Percentiles rank a stretch among this genome's conserved stretches.
Evolutionary conservation across 2,329 filamentous ascomycete genomes (phyloP).

Genomic region (Venturia pyrina): DNA sequence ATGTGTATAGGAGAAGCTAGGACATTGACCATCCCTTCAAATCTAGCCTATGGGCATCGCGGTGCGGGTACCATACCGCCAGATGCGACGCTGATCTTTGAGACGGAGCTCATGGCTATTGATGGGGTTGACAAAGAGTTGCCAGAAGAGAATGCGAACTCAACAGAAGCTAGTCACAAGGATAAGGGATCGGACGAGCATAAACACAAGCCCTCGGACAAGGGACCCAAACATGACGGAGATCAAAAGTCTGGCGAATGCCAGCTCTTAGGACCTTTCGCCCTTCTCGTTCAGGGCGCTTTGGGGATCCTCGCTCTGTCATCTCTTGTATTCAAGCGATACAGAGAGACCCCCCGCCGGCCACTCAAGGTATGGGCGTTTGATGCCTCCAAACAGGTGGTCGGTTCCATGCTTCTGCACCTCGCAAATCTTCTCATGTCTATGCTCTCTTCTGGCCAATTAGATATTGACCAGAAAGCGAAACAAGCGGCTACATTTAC

Average conservation of each 20-base stretch:
- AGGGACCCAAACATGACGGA: constrained; percentile 15
- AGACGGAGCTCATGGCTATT: constrained; percentile 83
- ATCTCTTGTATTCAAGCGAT: constrained; percentile 86
- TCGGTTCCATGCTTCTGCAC: constrained; percentile 85
- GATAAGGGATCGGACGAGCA: not conserved
- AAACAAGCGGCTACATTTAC: constrained; percentile 25
- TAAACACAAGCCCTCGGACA: not conserved
- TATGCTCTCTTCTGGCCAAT: constrained; percentile 81
- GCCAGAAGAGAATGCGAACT: not conserved
- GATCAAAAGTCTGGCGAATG: constrained; percentile 63
- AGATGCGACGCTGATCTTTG: constrained; percentile 74
- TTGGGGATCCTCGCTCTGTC: constrained; percentile 74
- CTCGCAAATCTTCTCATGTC: constrained; percentile 92
- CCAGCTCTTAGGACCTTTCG: constrained; percentile 79
- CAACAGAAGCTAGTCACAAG: not conserved
- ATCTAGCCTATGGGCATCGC: constrained; percentile 69
- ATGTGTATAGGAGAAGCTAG: constrained; percentile 95
- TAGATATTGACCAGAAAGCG: constrained; percentile 50
- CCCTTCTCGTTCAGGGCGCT: constrained; percentile 78
- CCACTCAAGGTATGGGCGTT: constrained; percentile 97
- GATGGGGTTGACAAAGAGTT: constrained; percentile 45
- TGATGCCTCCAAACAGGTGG: constrained; percentile 93
- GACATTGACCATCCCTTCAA: constrained; percentile 81
- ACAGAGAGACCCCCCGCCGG: constrained; percentile 81
- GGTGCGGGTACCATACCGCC: constrained; percentile 71